A percentile compares a stretch with the other conserved stretches of the same genome.
Evolutionary conservation across 2,329 filamentous ascomycete species (phyloP).

Genomic region (Epichloe scottii): DNA sequence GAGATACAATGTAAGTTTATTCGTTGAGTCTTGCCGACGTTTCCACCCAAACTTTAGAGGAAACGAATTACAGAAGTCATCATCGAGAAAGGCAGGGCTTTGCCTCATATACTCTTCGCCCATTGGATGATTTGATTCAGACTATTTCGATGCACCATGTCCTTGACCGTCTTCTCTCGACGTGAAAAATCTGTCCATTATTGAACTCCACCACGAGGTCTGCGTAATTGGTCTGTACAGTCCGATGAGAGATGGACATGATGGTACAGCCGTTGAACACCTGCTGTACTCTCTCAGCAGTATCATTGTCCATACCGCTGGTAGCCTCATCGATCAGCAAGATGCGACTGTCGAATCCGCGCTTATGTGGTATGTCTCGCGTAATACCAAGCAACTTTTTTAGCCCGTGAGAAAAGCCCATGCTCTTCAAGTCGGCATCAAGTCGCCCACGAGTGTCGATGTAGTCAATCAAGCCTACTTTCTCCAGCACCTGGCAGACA

Average conservation of each 20-base stretch:
- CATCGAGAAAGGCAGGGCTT: too few relatives aligned
- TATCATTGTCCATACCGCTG: conserved; percentile 3
- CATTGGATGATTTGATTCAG: too few relatives aligned
- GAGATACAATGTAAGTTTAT: too few relatives aligned
- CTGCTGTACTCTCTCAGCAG: background rate
- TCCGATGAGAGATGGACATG: conserved; percentile 2
- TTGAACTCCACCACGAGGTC: background rate
- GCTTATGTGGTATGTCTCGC: conserved; percentile 1
- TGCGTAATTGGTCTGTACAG: background rate
- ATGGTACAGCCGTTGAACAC: conserved; percentile 3
- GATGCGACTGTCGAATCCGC: background rate
- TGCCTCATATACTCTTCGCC: too few relatives aligned
- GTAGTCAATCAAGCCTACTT: conserved; percentile 7
- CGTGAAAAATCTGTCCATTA: background rate
- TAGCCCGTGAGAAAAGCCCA: conserved; percentile 7
- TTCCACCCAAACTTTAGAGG: too few relatives aligned
- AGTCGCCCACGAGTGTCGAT: conserved; percentile 5
- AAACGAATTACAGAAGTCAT: too few relatives aligned
- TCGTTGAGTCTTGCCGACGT: too few relatives aligned
- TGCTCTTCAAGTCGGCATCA: conserved; percentile 3
- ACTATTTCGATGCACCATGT: too few relatives aligned
- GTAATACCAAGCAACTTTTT: conserved; percentile 9
- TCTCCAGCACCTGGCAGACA: conserved; percentile 4
- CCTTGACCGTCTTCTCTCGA: background rate
- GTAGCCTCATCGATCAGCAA: conserved; percentile 4